Conservation (phyloP, 2,329 filamentous ascomycete genomes). For the Monosporascus sp. region DNA sequence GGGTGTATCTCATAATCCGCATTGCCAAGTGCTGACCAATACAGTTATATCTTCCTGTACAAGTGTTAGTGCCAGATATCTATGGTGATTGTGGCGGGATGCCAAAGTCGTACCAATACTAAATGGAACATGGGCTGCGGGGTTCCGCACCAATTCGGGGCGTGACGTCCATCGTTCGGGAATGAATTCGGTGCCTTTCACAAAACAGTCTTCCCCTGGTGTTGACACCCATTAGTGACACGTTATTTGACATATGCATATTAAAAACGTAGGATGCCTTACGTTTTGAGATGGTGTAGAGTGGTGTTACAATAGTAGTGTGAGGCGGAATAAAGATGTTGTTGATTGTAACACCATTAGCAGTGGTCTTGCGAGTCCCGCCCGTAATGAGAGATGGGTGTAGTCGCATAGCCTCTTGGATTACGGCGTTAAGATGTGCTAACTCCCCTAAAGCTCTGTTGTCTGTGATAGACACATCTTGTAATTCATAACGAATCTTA, state of each 20-base stretch:
- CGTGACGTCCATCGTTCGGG: constrained; percentile 33
- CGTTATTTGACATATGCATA: neutral
- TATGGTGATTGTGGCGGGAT: neutral
- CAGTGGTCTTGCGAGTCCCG: constrained; percentile 13
- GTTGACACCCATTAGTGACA: neutral
- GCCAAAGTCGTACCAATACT: constrained; percentile 18
- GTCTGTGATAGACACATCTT: constrained; percentile 13
- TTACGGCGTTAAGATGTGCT: constrained; percentile 19
- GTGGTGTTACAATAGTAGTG: constrained; percentile 10
- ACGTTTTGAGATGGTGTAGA: neutral
- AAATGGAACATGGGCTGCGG: constrained; percentile 28
- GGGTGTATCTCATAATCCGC: constrained; percentile 19
- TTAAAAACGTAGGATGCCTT: neutral
- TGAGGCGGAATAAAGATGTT: constrained; percentile 10
- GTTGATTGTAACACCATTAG: constrained; percentile 7
- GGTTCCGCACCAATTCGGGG: constrained; percentile 28
- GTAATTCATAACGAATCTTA: constrained; percentile 5
- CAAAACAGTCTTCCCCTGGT: constrained; percentile 24
- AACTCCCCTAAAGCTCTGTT: constrained; percentile 11
- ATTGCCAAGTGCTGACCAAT: constrained; percentile 26
- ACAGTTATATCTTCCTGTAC: constrained; percentile 20
- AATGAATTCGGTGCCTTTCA: constrained; percentile 26
- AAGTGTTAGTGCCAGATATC: too few relatives aligned
- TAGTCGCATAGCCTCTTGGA: constrained; percentile 20
- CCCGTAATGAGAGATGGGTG: constrained; percentile 15